phyloP scores from a whole-genome alignment of 306 rosid genomes.

The Prunus mira region DNA sequence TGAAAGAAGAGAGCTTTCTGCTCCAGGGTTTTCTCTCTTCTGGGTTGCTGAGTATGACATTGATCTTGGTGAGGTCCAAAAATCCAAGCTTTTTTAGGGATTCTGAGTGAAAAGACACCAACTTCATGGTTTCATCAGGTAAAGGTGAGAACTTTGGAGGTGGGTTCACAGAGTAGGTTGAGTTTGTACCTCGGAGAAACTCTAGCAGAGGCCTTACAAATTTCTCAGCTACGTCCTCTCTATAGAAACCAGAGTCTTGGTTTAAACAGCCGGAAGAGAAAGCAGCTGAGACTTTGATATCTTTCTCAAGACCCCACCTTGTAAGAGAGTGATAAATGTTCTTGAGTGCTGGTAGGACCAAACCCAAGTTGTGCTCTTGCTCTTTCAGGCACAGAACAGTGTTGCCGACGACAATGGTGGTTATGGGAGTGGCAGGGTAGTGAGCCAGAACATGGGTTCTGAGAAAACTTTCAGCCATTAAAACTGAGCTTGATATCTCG shows the following conservation, averaged over 20 bases:
- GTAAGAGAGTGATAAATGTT: slow-evolving; percentile 65
- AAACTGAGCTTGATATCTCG: slow-evolving; percentile 50
- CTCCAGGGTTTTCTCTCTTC: slow-evolving; percentile 26
- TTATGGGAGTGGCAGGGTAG: slow-evolving; percentile 64
- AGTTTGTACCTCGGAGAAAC: slow-evolving; percentile 52
- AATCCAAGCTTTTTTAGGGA: slow-evolving; percentile 51
- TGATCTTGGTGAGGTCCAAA: slow-evolving; percentile 39
- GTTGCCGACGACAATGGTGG: slow-evolving; percentile 57
- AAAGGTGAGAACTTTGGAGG: slow-evolving; percentile 33
- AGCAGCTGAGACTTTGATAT: slow-evolving; percentile 59
- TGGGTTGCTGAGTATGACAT: slow-evolving; percentile 25
- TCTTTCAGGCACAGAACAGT: slow-evolving; percentile 39
- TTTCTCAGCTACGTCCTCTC: slow-evolving; percentile 3
- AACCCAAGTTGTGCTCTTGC: slow-evolving; percentile 23
- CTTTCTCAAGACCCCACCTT: slow-evolving; percentile 84
- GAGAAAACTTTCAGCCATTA: slow-evolving; percentile 75
- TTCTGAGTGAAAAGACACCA: slow-evolving; percentile 46
- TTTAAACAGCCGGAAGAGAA: slow-evolving; percentile 38
- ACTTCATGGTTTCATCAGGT: slow-evolving; percentile 34
- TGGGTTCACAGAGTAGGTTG: slow-evolving; percentile 51
- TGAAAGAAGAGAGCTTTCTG: slow-evolving; percentile 55
- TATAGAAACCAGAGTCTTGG: slow-evolving; percentile 20
- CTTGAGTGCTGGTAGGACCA: slow-evolving; percentile 50
- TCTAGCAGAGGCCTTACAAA: slow-evolving; percentile 38
- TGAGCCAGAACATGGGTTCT: slow-evolving; percentile 54